Conservation (phyloP, 257 asterid genomes). For the Jaltomata sinuosa region DNA sequence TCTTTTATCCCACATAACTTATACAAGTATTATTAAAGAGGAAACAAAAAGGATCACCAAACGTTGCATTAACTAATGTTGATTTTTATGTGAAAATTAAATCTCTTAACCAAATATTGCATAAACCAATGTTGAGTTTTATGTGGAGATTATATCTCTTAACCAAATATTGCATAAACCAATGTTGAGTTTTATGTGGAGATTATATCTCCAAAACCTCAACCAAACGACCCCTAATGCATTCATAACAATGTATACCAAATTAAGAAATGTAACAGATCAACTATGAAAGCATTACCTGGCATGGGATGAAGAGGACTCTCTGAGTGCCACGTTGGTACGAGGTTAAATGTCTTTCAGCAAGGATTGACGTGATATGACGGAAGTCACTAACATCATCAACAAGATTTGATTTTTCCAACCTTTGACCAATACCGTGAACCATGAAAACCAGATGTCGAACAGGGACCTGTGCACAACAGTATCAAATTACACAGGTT, state of each 20-base stretch:
- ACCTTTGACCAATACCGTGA: conserved; percentile 96
- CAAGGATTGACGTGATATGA: conserved; percentile 61
- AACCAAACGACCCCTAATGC: neutral
- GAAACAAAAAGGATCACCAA: neutral
- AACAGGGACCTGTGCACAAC: conserved; percentile 75
- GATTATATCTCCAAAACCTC: neutral
- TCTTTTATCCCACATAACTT: neutral
- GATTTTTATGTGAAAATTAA: neutral
- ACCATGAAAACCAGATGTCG: conserved; percentile 93
- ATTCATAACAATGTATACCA: neutral
- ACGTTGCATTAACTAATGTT: neutral
- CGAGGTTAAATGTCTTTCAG: conserved; percentile 76
- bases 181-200: neutral
- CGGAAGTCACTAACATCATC: conserved; percentile 91
- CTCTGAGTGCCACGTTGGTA: conserved; percentile 85
- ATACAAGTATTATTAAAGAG: neutral
- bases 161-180: neutral
- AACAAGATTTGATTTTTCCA: conserved; percentile 94
- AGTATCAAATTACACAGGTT: neutral
- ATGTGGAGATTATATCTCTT: neutral
- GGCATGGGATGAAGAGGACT: conserved; percentile 91
- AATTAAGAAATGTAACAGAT: neutral
- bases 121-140: neutral
- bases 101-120: neutral
- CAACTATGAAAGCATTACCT: conserved; percentile 36